Base-by-base conservation (phyloP, 1,139 yeast species). In the Yamadazyma conglobata region DNA sequence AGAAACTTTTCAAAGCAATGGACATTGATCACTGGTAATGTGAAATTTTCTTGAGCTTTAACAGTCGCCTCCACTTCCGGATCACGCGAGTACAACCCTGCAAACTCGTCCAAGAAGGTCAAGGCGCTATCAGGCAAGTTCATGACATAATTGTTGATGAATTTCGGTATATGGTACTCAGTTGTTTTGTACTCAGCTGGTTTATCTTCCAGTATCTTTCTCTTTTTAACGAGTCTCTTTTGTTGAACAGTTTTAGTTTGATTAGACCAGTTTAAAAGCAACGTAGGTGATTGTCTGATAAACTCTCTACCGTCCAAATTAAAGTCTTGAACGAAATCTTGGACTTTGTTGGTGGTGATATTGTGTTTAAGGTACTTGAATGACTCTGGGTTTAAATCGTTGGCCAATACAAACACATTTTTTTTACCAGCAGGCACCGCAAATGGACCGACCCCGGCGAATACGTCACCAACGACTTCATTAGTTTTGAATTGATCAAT, bases 391-490 rank as follows among this genome's bases (percentile, higher is more conserved):
- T 93, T 93, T 51, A 93, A 67, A 54, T 93, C 99, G 53, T 89
- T 93, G 11, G 97, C 96, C 47, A 89, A 64, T 0, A 86, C 95
- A 33, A 89, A 56, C 3, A 79, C 85, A 12, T 73, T 70, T 39
- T 82, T 86, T 56, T 84, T 88, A 11, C 89, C 98, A 1, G 96
- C 96, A 0, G 99, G 99, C 1, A 91, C 77, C 2, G 95, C 93
- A 64, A 93, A 93, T 3, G 99, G 99, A 0, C 99, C 99, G 2
- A 93, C 98, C 21, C 99, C 99, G 0, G 96, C 98, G 74, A 93
- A 86, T 0, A 88, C 97, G 62, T 93, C 99, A 43, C 88, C 87
- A 0, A 93, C 86, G 2, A 86, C 84, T 38, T 82, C 84, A 8
- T 79, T 71, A 2, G 72, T 64, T 39, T 71, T 50, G 51, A 93